Base-by-base conservation (phyloP, 495 filamentous ascomycete genomes). In the Rusavskia elegans region DNA sequence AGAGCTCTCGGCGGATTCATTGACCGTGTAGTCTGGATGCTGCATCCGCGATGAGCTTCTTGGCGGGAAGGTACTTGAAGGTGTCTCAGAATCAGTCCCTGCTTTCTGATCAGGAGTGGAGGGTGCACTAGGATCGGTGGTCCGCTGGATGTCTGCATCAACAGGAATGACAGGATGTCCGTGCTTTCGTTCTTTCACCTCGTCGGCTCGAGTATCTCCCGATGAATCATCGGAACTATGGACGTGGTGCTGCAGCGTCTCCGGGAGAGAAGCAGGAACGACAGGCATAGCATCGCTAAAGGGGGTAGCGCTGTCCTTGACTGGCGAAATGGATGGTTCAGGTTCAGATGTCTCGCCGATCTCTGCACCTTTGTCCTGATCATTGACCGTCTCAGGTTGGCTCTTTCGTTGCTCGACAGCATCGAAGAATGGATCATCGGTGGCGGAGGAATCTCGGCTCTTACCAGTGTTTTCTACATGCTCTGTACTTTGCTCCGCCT, bases 361-460 rank as follows among this genome's bases (percentile, higher is more conserved):
- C 14, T 29, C 14, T 30, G 35, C 38, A 35, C 32, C 32, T 11
- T 35, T 35, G 9, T 35, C 10, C 32, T 2, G 32, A 35, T 11
- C 8, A 3, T 14, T 35, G n/a, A 17, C 39, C n/a, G 7, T 23
- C 10, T 23, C 23, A 16, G 44, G 11, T 23, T 46, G 19, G 16
- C 44, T 29, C 20, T 29, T 23, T 25, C 44, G 19, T 29, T 46
- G 48, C 32, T 35, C 32, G 32, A 35, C 38, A 9, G 55, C 58
- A 42, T 60, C 55, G 25, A 52, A 60, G 23, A 60, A 60, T 8
- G 58, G 55, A 19, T 57, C 55, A 21, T 59, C 54, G 45, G 50
- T 49, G 32, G 37, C 40, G 16, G 46, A 51, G 6, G 39, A 48
- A 25, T 56, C 44, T 13, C 40, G 29, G 49, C 46, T 50, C 6